Conservation (phyloP, 345 rosid species). For the Mercurialis annua region DNA sequence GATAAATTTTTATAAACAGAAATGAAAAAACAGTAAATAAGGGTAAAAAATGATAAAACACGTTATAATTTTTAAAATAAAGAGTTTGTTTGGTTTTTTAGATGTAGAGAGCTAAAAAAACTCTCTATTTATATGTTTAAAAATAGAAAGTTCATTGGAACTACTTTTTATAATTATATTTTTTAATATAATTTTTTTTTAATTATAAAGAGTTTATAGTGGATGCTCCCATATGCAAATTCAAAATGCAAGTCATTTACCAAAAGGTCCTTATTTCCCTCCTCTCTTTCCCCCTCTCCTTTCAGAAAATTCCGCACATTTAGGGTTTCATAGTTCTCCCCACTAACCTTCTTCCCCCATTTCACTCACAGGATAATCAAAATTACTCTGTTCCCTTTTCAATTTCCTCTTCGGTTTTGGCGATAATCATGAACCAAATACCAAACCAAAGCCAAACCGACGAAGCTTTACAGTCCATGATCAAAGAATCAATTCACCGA, state of each 20-base stretch:
- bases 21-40: no score
- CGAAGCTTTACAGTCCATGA: slow-evolving; percentile 39
- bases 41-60: no score
- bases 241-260: slow-evolving; percentile 36
- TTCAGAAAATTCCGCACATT: background rate
- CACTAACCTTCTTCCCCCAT: background rate
- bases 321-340: slow-evolving; percentile 10
- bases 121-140: no score
- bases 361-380: background rate
- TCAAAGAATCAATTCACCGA: slow-evolving; percentile 60
- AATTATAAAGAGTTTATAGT: no score
- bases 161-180: no score
- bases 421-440: slow-evolving; percentile 28
- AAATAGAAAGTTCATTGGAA: no score
- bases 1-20: no score
- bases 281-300: slow-evolving; percentile 27
- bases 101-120: no score
- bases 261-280: slow-evolving; percentile 38
- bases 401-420: slow-evolving; percentile 10
- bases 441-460: slow-evolving; percentile 12
- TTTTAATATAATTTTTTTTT: background rate
- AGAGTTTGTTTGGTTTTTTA: no score
- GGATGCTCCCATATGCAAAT: slow-evolving; percentile 30
- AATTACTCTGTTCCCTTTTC: slow-evolving; percentile 11
- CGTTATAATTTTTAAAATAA: no score